Conservation (phyloP, 441 rosid species). For the Isatis lusitanica region DNA sequence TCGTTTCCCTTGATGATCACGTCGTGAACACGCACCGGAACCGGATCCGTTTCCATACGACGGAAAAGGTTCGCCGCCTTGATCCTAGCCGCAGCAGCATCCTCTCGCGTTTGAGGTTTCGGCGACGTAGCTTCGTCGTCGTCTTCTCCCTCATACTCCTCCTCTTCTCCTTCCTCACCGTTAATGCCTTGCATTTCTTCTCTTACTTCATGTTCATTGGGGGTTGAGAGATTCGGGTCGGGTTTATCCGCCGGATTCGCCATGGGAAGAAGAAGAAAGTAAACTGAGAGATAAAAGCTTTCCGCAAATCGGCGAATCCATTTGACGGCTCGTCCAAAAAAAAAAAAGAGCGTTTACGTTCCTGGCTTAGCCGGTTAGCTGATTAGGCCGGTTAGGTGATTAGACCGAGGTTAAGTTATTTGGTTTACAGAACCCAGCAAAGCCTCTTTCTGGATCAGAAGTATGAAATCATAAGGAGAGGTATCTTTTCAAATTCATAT, state of each 20-base stretch:
- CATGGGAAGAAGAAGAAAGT: slow-evolving; percentile 7
- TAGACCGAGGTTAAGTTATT: background rate
- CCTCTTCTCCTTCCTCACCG: slow-evolving; percentile 26
- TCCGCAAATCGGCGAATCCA: slow-evolving; percentile 11
- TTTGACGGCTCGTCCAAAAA: slow-evolving; percentile 8
- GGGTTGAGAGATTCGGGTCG: slow-evolving; percentile 35
- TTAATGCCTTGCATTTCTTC: slow-evolving; percentile 34
- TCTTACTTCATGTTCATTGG: background rate
- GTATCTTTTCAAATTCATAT: slow-evolving; percentile 35
- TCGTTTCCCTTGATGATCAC: slow-evolving; percentile 72
- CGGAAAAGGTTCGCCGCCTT: slow-evolving; percentile 48
- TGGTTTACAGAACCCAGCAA: background rate
- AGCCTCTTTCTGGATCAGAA: background rate
- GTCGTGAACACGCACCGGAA: slow-evolving; percentile 75
- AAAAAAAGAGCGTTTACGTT: background rate
- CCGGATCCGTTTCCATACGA: slow-evolving; percentile 44
- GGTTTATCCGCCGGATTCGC: slow-evolving; percentile 36
- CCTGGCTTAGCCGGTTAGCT: background rate
- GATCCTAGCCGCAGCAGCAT: slow-evolving; percentile 13
- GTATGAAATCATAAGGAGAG: background rate
- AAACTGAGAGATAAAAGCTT: background rate
- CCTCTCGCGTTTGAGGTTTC: slow-evolving; percentile 29
- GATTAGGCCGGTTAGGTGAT: background rate
- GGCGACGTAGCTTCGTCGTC: slow-evolving; percentile 25
- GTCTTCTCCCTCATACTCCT: slow-evolving; percentile 17